Base-by-base conservation (phyloP, 805 yeast species). In the Saccharomyces jurei region DNA sequence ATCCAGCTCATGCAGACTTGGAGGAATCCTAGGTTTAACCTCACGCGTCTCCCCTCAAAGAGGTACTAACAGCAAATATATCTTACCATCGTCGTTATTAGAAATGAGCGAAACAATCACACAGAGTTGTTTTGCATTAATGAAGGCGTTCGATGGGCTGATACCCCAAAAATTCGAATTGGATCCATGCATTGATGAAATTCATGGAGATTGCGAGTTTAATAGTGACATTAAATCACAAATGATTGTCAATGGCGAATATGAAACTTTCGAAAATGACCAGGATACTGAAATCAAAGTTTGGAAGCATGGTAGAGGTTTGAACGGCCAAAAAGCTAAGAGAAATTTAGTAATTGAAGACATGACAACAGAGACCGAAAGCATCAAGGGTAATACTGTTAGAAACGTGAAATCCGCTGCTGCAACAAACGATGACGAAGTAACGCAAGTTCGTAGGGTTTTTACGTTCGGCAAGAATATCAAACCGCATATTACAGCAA, bases 11-110 rank as follows among this genome's bases (percentile, higher is more conserved):
- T 82, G 86, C 60, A 79, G 77, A 54, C 68, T 79, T 3, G 84
- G 83, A 14, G 81, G 83, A 2, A 79, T 78, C 75, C 70, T 77
- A 60, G 79, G 79, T 0, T 61, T 81, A 27, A 81, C 80, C 1
- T 70, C 80, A 5, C 74, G 68, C 49, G 53, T 79, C 1, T 71
- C 80, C 21, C 54, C 55, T 1, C 50, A 31, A 8, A 50, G 52
- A 25, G 36, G 49, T 4, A 53, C 59, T 41, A 59, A 71, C 10
- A 70, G 73, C 6, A 58, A 65, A 3, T 77, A 77, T 54, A 36
- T 36, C 3, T 36, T 36, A 36, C 44, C 44, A 56, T 75, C 50
- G 27, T 10, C 27, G 17, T 48, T 52, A 8, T 28, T 60, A 14
- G 68, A 67, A 13, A 56, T 71, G n/a, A 84, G 80, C 3, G 67